Percentiles rank a stretch among this genome's conserved stretches.
Conservation (phyloP, 345 rosid genomes). For the Hibiscus trionum region DNA sequence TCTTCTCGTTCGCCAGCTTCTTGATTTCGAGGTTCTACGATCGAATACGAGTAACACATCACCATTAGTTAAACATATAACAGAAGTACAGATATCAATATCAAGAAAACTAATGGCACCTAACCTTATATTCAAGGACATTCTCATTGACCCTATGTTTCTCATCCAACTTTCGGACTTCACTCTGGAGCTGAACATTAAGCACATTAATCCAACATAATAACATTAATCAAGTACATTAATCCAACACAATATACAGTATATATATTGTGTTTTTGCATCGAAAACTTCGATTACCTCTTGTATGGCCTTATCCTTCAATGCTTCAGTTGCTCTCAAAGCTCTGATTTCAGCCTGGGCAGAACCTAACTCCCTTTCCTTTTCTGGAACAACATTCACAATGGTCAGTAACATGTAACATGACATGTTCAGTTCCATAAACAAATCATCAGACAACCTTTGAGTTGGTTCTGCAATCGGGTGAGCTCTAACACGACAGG, state of each 20-base stretch:
- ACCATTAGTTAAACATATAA: not conserved
- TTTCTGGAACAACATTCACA: constrained; percentile 39
- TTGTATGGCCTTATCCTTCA: constrained; percentile 56
- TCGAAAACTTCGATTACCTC: constrained; percentile 39
- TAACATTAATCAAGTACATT: too few relatives aligned
- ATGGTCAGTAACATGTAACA: not conserved
- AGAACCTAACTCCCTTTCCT: constrained; percentile 43
- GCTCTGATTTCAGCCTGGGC: constrained; percentile 58
- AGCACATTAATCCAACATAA: too few relatives aligned
- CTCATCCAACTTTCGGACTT: constrained; percentile 42
- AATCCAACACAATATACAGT: too few relatives aligned
- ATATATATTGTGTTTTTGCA: too few relatives aligned
- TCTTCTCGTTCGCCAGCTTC: constrained; percentile 56
- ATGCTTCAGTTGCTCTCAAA: constrained; percentile 51
- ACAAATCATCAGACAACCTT: constrained; percentile 32
- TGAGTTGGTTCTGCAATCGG: constrained; percentile 57
- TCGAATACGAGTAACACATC: not conserved
- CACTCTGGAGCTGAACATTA: constrained; percentile 44
- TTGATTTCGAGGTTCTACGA: constrained; percentile 71
- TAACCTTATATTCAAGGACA: constrained; percentile 46
- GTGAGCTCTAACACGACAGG: constrained; percentile 68
- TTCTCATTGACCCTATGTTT: constrained; percentile 43
- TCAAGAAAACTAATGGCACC: constrained; percentile 25
- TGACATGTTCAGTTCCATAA: not conserved
- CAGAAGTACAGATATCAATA: not conserved